phyloP scores from a whole-genome alignment of 2,329 filamentous ascomycete genomes.

The Diplodia scrobiculata region DNA sequence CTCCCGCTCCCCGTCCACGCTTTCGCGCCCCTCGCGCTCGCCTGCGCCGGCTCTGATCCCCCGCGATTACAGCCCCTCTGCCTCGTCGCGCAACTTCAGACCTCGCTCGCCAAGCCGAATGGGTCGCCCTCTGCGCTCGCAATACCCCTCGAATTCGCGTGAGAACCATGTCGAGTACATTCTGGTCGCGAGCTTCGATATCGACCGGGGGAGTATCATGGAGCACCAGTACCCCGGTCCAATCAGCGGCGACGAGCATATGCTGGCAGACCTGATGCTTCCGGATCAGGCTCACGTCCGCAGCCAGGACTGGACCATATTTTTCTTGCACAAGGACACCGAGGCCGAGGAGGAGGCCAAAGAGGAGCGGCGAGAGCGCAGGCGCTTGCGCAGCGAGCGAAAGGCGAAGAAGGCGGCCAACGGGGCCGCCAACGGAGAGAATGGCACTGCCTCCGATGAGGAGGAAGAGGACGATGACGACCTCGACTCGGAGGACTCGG shows the following conservation, averaged over 20 bases:
- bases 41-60: conserved; percentile 43
- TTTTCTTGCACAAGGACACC: conserved; percentile 95
- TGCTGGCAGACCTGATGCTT: conserved; percentile 97
- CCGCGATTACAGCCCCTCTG: conserved; percentile 37
- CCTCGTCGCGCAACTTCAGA: conserved; percentile 31
- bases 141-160: conserved; percentile 52
- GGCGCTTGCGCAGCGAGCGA: conserved; percentile 56
- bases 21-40: conserved; percentile 42
- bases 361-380: conserved; percentile 60
- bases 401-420: conserved; percentile 47
- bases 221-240: conserved; percentile 95
- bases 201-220: conserved; percentile 94
- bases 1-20: conserved; percentile 44
- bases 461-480: conserved; percentile 55
- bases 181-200: conserved; percentile 93
- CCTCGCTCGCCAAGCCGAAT: conserved; percentile 34
- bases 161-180: conserved; percentile 99
- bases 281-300: conserved; percentile 94
- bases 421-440: conserved; percentile 48
- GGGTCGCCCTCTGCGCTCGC: conserved; percentile 47
- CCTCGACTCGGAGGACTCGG: conserved; percentile 54
- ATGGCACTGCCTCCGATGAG: conserved; percentile 49
- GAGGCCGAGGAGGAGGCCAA: conserved; percentile 74
- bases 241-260: conserved; percentile 95
- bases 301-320: conserved; percentile 98